Evolutionary conservation across 805 yeast species (phyloP), one percentile per base, ranked within the genome.

Genomic region (Teunomyces atbi): DNA sequence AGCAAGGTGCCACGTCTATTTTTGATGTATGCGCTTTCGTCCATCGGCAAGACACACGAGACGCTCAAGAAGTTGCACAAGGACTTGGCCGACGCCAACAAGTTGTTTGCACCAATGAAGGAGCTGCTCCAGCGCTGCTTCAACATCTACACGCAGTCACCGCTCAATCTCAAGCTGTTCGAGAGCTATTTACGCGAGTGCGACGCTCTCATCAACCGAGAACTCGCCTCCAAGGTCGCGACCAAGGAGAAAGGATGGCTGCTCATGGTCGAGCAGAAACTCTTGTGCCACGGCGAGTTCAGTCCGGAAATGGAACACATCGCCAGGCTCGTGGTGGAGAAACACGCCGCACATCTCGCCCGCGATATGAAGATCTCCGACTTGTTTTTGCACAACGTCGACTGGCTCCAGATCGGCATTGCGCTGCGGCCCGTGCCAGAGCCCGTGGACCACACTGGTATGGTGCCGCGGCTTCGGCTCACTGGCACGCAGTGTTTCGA

Each of bases 1-100:
- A 79, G 87, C 39, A 84, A 84, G 59, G 83, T 86, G 44, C 87
- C 91, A 3, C 66, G 94, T 45, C 74, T 85, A 2, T 74, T 86
- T 48, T 69, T 86, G 52, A 69, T 82, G 57, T 83, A 85, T 53
- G 82, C 87, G 0, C 73, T 86, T 41, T 78, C 83, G 3, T 85
- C 86, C 42, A 77, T 86, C 5, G 83, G 79, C 40, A 79, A 83
- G 56, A 76, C 86, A 10, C 74, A 76, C 51, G 83, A 80, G 43
- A 77, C 78, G 46, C 68, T 77, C 21, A 77, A 76, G 52, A 84
- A 79, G 55, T 77, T 78, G 45, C 80, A 79, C 47, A 83, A 76
- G 58, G 83, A 76, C 47, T 58, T 73, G 49, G 45, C 62, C 19
- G 75, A 71, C 30, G 58, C 69, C 45, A 71, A 68, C 48, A 69